These are phyloP conservation scores for Metschnikowia hibisci DNA, from an alignment of 805 yeast species.

Conservation along the genomic window DNA sequence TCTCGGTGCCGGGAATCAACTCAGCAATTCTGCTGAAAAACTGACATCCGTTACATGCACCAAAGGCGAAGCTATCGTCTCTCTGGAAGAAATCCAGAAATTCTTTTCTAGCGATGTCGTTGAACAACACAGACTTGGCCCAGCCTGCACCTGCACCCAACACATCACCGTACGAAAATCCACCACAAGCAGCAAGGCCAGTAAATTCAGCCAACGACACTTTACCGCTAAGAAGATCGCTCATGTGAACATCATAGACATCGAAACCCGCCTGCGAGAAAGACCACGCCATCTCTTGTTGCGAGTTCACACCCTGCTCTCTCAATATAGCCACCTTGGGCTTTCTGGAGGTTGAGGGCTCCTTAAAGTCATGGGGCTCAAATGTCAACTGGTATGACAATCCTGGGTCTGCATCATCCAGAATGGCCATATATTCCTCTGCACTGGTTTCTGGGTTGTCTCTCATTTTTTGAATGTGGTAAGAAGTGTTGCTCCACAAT, in stretches of 20 bases:
- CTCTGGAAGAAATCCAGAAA: conserved; percentile 82
- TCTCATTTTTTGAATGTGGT: conserved; percentile 83
- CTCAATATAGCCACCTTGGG: conserved; percentile 95
- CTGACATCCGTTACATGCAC: conserved; percentile 99
- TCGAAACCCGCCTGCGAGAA: conserved; percentile 94
- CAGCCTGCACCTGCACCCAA: conserved; percentile 98
- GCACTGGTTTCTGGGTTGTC: conserved; percentile 90
- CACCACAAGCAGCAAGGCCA: conserved; percentile 98
- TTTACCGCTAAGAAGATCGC: conserved; percentile 75
- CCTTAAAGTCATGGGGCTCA: conserved; percentile 48
- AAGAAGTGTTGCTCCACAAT: conserved; percentile 84
- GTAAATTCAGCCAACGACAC: conserved; percentile 74
- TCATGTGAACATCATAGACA: conserved; percentile 94
- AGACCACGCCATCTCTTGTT: conserved; percentile 97
- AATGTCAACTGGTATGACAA: conserved; percentile 74
- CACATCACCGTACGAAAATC: conserved; percentile 98
- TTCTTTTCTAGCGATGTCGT: conserved; percentile 69
- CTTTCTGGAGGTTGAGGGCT: conserved; percentile 34
- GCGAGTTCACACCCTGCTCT: conserved; percentile 98
- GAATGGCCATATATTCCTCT: conserved; percentile 73
- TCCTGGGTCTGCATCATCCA: conserved; percentile 88
- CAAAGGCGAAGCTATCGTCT: conserved; percentile 90
- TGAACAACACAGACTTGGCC: conserved; percentile 94
- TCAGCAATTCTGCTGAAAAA: conserved; percentile 82
- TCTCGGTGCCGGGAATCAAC: conserved; percentile 87